Conservation (phyloP, 257 asterid genomes). For the Ballota nigra region DNA sequence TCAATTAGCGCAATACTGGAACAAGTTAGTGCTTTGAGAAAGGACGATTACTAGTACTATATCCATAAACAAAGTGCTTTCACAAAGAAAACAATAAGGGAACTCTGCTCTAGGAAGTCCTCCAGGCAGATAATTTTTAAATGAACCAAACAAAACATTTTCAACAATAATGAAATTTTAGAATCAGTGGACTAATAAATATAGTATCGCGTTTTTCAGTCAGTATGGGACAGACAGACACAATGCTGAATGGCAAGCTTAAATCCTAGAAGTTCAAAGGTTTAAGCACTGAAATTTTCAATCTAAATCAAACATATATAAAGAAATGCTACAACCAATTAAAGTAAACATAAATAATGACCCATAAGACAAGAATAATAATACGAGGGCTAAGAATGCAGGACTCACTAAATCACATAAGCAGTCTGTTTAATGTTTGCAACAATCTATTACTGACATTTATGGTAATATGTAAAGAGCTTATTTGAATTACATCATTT, state of each 20-base stretch:
- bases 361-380: not conserved
- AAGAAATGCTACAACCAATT: not conserved
- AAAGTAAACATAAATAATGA: not conserved
- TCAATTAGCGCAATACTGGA: constrained; percentile 1
- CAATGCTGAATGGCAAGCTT: not conserved
- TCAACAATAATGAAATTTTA: not conserved
- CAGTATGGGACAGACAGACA: not conserved
- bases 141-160: not conserved
- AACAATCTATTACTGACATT: not conserved
- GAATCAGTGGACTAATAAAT: not conserved
- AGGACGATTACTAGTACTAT: not conserved
- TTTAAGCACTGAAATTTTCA: not conserved
- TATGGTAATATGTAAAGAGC: not conserved
- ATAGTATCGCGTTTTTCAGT: not conserved
- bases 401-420: not conserved
- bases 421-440: not conserved
- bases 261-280: not conserved
- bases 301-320: not conserved
- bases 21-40: not conserved
- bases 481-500: not conserved
- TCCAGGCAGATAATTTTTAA: not conserved
- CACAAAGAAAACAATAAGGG: not conserved
- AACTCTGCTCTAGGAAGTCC: not conserved
- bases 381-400: not conserved
- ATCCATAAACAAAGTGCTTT: not conserved